phyloP scores from a whole-genome alignment of 1,139 yeast genomes.

The Nakaseomyces sp. region DNA sequence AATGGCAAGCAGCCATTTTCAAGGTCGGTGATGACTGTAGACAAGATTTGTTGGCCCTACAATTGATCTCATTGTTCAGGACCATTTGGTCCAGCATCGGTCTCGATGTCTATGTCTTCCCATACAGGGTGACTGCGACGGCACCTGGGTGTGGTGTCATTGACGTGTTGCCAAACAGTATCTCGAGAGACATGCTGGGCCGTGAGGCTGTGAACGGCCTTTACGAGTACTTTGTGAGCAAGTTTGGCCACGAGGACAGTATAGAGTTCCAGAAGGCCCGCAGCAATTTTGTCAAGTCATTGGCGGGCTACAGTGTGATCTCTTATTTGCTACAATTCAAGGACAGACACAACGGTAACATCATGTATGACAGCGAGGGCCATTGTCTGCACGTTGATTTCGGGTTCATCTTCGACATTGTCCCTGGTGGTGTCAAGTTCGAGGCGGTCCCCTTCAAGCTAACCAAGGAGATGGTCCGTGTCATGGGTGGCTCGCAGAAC shows the following conservation, averaged over 20 bases:
- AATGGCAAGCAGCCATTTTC: constrained; percentile 93
- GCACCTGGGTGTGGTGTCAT: constrained; percentile 99
- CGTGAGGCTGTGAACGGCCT: constrained; percentile 97
- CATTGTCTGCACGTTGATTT: constrained; percentile 94
- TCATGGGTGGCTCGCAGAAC: constrained; percentile 77
- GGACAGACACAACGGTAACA: constrained; percentile 97
- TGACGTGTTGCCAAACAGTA: constrained; percentile 91
- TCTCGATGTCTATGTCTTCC: constrained; percentile 82
- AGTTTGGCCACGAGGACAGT: constrained; percentile 88
- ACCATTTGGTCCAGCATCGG: constrained; percentile 86
- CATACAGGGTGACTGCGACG: constrained; percentile 93
- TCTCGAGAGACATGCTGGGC: constrained; percentile 96
- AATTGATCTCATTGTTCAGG: constrained; percentile 82
- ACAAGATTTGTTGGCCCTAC: constrained; percentile 92
- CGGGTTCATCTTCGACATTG: constrained; percentile 97
- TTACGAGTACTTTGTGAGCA: constrained; percentile 83
- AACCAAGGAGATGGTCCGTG: constrained; percentile 92
- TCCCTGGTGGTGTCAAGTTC: constrained; percentile 96
- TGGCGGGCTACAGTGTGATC: constrained; percentile 93
- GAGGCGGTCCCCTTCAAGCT: constrained; percentile 97
- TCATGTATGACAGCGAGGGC: constrained; percentile 95
- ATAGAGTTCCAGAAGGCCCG: constrained; percentile 86
- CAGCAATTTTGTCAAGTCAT: constrained; percentile 82
- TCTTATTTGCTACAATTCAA: constrained; percentile 89
- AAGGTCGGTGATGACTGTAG: constrained; percentile 99